Conservation (phyloP, 1,139 yeast species). For the Suhomyces choctaworum region DNA sequence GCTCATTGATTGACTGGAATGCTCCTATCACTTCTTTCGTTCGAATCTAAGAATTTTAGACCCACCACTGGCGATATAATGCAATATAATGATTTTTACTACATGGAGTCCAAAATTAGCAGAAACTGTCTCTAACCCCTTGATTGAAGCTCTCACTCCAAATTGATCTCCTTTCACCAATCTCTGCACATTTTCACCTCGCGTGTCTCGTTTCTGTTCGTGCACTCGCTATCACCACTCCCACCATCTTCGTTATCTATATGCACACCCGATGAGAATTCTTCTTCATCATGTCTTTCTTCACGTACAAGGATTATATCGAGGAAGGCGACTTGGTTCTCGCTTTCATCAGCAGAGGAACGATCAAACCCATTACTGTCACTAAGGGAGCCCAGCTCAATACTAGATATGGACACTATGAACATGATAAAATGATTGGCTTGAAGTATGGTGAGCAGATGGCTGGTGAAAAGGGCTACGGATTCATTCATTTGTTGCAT, state of each 20-base stretch:
- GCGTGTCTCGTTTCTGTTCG: too few species aligned
- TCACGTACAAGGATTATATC: conserved; percentile 54
- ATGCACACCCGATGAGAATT: conserved; percentile 8
- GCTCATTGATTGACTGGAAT: too few species aligned
- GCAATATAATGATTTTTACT: too few species aligned
- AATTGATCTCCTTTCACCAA: too few species aligned
- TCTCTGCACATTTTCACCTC: too few species aligned
- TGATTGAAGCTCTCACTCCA: too few species aligned
- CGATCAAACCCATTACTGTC: conserved; percentile 72
- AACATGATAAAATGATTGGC: conserved; percentile 82
- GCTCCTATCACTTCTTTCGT: too few species aligned
- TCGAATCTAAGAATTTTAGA: too few species aligned
- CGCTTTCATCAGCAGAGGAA: conserved; percentile 79
- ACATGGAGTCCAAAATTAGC: too few species aligned
- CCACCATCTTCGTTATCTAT: conserved; percentile 2
- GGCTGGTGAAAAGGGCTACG: conserved; percentile 74
- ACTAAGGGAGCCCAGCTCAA: conserved; percentile 61
- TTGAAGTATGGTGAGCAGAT: conserved; percentile 82
- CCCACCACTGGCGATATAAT: too few species aligned
- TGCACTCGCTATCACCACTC: neutral
- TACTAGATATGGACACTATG: conserved; percentile 87
- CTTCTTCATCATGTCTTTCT: conserved; percentile 40
- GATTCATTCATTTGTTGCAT: conserved; percentile 82
- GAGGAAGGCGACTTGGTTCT: conserved; percentile 85
- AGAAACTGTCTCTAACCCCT: too few species aligned